These are phyloP conservation scores for Phialemoniopsis sp. DNA, from an alignment of 2,329 filamentous ascomycete genomes.

Conservation along the genomic window DNA sequence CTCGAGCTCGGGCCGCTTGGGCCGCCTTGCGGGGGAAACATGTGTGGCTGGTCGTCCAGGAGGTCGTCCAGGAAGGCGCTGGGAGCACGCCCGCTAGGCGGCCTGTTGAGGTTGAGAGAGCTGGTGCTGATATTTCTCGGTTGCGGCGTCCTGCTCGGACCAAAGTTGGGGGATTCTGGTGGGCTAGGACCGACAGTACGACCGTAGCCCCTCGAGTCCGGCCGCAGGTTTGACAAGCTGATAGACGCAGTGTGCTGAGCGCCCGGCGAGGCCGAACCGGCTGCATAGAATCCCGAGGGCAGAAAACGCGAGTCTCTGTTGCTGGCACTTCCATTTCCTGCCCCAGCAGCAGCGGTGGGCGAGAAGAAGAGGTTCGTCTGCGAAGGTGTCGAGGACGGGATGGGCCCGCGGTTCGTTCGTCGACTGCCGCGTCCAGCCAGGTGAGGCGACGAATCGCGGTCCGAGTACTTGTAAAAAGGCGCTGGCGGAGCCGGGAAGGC, in stretches of 20 bases:
- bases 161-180: constrained; percentile 59
- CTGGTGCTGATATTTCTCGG: constrained; percentile 53
- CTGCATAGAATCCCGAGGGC: constrained; percentile 86
- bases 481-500: constrained; percentile 54
- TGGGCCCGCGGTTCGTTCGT: constrained; percentile 46
- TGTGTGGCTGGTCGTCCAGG: constrained; percentile 67
- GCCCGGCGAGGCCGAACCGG: constrained; percentile 52
- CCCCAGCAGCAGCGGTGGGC: constrained; percentile 72
- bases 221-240: constrained; percentile 56
- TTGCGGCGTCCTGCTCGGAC: constrained; percentile 30
- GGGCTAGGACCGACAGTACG: constrained; percentile 49
- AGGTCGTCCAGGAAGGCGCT: constrained; percentile 89
- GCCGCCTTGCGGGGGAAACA: constrained; percentile 36
- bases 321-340: constrained; percentile 52
- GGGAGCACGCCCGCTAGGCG: constrained; percentile 69
- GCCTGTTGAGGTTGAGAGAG: constrained; percentile 61
- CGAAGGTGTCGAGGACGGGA: constrained; percentile 53
- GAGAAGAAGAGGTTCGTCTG: constrained; percentile 86
- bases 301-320: constrained; percentile 76
- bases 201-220: constrained; percentile 50
- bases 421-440: constrained; percentile 46
- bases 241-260: constrained; percentile 48
- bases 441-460: constrained; percentile 52
- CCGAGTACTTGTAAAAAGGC: constrained; percentile 62
- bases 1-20: constrained; percentile 24